Conservation (phyloP, 73 alveolate genomes). For the Blepharisma japonicum region DNA sequence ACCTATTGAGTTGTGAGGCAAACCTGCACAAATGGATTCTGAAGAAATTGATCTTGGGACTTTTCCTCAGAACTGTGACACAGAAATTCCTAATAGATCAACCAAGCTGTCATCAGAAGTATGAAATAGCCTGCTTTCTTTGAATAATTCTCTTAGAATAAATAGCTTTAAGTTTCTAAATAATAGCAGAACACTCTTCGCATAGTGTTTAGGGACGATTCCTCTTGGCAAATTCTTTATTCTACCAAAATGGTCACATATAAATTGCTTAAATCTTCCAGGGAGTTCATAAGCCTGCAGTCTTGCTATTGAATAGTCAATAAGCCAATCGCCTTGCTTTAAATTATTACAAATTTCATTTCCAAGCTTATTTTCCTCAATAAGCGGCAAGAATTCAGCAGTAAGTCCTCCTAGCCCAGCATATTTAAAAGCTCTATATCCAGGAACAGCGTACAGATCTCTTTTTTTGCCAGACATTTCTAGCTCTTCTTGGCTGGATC, state of each 20-base stretch:
- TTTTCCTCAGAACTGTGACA: slow-evolving; percentile 41
- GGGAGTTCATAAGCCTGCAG: slow-evolving; percentile 15
- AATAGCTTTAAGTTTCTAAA: neutral
- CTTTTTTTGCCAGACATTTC: slow-evolving; percentile 51
- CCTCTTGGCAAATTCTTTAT: slow-evolving; percentile 9
- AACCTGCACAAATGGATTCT: slow-evolving; percentile 88
- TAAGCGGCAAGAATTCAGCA: neutral
- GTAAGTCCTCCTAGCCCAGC: slow-evolving; percentile 58
- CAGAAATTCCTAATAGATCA: neutral
- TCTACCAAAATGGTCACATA: neutral
- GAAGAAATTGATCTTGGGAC: slow-evolving; percentile 31
- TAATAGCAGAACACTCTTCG: neutral
- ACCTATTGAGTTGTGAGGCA: slow-evolving; percentile 95
- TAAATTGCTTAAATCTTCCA: neutral
- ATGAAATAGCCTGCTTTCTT: too few species aligned
- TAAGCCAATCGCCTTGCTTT: slow-evolving; percentile 92
- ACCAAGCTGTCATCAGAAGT: neutral
- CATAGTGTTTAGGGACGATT: neutral
- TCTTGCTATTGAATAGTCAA: slow-evolving; percentile 81
- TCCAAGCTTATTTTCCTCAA: neutral
- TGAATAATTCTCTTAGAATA: slow-evolving; percentile 1
- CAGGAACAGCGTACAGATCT: slow-evolving; percentile 63
- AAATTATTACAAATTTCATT: slow-evolving; percentile 60
- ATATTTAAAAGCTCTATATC: slow-evolving; percentile 42
- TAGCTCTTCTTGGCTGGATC: slow-evolving; percentile 63